phyloP scores from a whole-genome alignment of 441 rosid genomes.

The Omphalea diandra region DNA sequence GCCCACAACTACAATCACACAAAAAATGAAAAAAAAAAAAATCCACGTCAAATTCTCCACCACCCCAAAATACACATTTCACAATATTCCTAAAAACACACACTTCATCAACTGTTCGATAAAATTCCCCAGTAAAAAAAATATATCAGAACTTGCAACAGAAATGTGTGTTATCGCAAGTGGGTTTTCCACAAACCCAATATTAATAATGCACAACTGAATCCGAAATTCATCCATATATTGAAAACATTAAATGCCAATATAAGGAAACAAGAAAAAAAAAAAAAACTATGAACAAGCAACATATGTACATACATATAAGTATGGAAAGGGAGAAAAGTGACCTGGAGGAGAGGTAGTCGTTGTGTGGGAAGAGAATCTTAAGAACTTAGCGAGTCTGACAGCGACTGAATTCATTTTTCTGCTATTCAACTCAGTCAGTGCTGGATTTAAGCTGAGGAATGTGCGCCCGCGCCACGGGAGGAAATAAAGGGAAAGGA shows the following conservation, averaged over 20 bases:
- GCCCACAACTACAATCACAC: slow-evolving; percentile 36
- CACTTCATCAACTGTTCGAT: slow-evolving; percentile 14
- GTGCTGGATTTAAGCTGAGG: neutral
- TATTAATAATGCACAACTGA: neutral
- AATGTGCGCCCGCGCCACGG: neutral
- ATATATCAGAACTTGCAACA: too few species aligned
- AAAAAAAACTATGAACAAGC: neutral
- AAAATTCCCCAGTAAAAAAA: slow-evolving; percentile 19
- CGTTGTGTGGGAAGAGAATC: slow-evolving; percentile 26
- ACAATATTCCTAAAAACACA: neutral
- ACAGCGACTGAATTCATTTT: slow-evolving; percentile 17
- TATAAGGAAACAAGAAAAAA: too few species aligned
- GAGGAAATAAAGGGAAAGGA: neutral
- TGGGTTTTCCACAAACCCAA: neutral
- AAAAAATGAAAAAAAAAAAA: slow-evolving; percentile 4
- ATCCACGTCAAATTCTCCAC: slow-evolving; percentile 7
- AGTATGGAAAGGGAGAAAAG: slow-evolving; percentile 10
- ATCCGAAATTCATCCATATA: neutral
- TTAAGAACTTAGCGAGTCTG: slow-evolving; percentile 38
- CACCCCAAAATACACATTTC: neutral
- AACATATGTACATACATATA: neutral
- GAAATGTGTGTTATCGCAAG: neutral
- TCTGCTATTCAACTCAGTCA: neutral
- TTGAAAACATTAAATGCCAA: too few species aligned
- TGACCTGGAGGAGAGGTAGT: slow-evolving; percentile 27